Evolutionary conservation across 23 red algal genomes (phyloP).

Genomic region (Cyanidiococcus yangmingshanensis): DNA sequence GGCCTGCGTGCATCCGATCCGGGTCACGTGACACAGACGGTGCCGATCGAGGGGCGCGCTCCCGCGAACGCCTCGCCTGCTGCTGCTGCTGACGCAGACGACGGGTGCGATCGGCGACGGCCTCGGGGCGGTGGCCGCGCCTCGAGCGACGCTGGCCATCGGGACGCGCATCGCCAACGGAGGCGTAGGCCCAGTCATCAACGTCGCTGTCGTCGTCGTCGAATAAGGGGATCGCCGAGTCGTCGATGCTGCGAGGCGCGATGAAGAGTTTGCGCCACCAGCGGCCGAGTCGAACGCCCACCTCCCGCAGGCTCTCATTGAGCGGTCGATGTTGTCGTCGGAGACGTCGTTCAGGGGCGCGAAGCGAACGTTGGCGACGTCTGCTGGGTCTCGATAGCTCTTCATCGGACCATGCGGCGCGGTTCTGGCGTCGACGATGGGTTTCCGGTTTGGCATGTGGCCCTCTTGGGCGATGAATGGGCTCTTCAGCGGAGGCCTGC

Average conservation of each 20-base stretch:
- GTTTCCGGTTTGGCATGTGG: not conserved
- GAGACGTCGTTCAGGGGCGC: not conserved
- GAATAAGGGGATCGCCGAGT: not conserved
- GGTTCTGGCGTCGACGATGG: not conserved
- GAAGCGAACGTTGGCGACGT: not conserved
- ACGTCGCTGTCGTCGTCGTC: not conserved
- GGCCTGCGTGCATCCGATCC: not conserved
- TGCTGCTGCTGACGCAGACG: not conserved
- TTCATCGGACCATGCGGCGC: not conserved
- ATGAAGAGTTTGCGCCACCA: constrained; percentile 20
- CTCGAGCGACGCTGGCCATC: not conserved
- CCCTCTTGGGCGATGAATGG: not conserved
- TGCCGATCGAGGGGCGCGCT: not conserved
- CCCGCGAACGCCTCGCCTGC: not conserved
- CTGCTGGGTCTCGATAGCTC: too few species aligned
- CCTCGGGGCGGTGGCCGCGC: too few species aligned
- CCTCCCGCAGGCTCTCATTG: not conserved
- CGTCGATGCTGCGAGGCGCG: not conserved
- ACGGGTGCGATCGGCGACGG: not conserved
- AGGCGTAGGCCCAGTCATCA: not conserved
- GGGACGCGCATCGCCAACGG: not conserved
- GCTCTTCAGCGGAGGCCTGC: not conserved
- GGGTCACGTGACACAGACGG: not conserved
- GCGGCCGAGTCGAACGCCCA: not conserved
- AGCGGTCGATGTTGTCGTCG: not conserved